Conservation (phyloP, 345 rosid species). For the Gossypium rotundifolium region DNA sequence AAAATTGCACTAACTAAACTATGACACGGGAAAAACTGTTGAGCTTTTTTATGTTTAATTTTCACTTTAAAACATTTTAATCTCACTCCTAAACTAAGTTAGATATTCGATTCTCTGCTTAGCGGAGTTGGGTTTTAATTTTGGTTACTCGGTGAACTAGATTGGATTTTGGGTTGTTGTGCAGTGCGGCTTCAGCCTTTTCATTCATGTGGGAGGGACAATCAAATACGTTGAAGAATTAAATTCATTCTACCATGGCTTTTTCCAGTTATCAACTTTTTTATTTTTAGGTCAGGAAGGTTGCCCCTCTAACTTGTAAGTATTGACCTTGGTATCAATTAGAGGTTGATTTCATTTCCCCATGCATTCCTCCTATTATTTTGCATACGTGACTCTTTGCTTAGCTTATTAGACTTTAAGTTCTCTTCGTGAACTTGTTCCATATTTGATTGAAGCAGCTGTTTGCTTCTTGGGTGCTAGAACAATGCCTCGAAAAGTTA, state of each 20-base stretch:
- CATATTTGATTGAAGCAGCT: not conserved
- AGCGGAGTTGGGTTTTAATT: not conserved
- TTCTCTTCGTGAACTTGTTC: not conserved
- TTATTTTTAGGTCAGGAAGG: not conserved
- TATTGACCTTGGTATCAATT: not conserved
- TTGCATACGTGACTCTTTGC: not conserved
- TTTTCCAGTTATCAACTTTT: not conserved
- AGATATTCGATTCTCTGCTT: not conserved
- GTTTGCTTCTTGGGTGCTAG: slow-evolving; percentile 1
- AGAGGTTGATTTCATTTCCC: not conserved
- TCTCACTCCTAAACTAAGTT: not conserved
- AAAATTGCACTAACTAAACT: not conserved
- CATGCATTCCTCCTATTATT: slow-evolving; percentile 4
- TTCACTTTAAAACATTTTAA: not conserved
- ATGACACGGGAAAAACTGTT: not conserved
- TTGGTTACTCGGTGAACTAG: not conserved
- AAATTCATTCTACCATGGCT: not conserved
- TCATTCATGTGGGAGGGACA: not conserved
- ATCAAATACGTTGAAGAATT: not conserved
- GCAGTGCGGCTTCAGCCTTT: not conserved
- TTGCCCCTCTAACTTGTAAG: not conserved
- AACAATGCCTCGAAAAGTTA: slow-evolving; percentile 22
- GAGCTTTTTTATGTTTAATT: not conserved
- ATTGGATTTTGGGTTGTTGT: not conserved
- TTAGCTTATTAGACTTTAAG: not conserved